Conservation (phyloP, 805 yeast species). For the Candida krabiensis region DNA sequence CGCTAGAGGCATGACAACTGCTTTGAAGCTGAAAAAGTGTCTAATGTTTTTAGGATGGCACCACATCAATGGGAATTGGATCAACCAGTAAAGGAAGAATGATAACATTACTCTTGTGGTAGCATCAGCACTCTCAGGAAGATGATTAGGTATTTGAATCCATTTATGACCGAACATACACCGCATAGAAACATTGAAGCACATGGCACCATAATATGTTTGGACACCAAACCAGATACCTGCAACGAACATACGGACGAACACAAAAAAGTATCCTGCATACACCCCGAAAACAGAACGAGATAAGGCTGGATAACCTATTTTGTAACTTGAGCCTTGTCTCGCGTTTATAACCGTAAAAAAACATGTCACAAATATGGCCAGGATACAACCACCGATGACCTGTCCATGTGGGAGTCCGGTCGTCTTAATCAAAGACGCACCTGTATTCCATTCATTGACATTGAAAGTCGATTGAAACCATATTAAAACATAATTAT, state of each 20-base stretch:
- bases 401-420: constrained; percentile 17
- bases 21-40: constrained; percentile 17
- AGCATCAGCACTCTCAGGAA: constrained; percentile 18
- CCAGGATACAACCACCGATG: constrained; percentile 16
- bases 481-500: constrained; percentile 23
- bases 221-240: constrained; percentile 41
- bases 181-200: constrained; percentile 30
- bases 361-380: constrained; percentile 15
- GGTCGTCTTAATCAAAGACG: constrained; percentile 21
- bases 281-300: constrained; percentile 39
- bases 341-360: constrained; percentile 19
- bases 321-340: constrained; percentile 25
- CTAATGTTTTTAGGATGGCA: constrained; percentile 17
- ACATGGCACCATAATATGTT: constrained; percentile 37
- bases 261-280: constrained; percentile 34
- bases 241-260: constrained; percentile 36
- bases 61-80: constrained; percentile 23
- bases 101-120: constrained; percentile 16
- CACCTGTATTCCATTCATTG: constrained; percentile 32
- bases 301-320: constrained; percentile 38
- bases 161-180: constrained; percentile 22
- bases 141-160: constrained; percentile 14
- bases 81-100: constrained; percentile 20
- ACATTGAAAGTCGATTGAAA: constrained; percentile 26
- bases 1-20: constrained; percentile 15